Base-by-base conservation (phyloP, 768 basidiomycete genomes). In the Tricholoma terreum region DNA sequence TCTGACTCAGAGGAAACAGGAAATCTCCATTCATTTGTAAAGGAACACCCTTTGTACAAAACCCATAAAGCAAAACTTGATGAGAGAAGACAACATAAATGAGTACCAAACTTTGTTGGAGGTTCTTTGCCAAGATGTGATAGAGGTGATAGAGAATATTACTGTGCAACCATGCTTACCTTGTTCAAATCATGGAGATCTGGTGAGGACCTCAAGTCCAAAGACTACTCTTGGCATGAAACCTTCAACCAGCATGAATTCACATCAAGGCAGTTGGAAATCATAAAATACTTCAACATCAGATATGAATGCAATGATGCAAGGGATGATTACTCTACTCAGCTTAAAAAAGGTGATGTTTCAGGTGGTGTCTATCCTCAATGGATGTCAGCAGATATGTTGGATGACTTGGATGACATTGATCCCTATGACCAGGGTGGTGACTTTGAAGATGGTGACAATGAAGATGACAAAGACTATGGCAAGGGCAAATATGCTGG, bases 61-160 rank as follows among this genome's bases (percentile, higher is more conserved):
- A 51, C 36, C 10, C 50, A 51, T 22, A 51, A 36, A 35, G 36
- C 24, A 2, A 19, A n/a, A 19, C 14, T 51, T 36, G 19, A 51
- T n/a, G 3, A 7, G 33, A 33, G 6, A 10, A 33, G n/a, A 51
- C 17, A 12, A 21, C 6, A 51, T 34, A 4, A 51, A 22, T 50
- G n/a, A n/a, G 53, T 60, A 6, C 65, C 67, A 5, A 69, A 73
- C 49, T 69, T 73, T 57, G 54, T 67, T 10, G 69, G 69, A 22
- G 65, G 56, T 9, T n/a, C 57, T 8, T 42, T 71, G 17, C 73
- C 71, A 7, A 36, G 70, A 34, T n/a, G 52, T 50, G 73, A 74
- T 59, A 50, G n/a, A n/a, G n/a, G n/a, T n/a, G n/a, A n/a, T n/a
- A n/a, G n/a, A n/a, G n/a, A n/a, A n/a, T n/a, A n/a, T n/a, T n/a